Conservation (phyloP, 345 rosid genomes). For the Kernera saxatilis region DNA sequence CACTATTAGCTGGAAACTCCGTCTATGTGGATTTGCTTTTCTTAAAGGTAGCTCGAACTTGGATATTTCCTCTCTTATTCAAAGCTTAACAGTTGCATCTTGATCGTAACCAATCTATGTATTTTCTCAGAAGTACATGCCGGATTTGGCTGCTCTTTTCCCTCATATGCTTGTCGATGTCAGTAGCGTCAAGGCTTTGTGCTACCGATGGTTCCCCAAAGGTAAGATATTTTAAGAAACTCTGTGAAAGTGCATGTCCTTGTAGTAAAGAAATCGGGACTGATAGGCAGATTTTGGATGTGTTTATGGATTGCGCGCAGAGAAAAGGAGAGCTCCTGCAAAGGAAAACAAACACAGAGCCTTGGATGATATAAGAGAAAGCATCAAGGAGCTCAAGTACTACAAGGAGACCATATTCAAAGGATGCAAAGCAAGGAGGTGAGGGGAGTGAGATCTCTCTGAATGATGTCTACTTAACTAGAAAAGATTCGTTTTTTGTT, state of each 20-base stretch:
- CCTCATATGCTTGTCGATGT: constrained; percentile 79
- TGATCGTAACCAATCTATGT: constrained; percentile 41
- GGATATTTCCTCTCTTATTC: neutral
- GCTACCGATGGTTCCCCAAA: constrained; percentile 67
- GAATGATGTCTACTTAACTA: neutral
- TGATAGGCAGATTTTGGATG: neutral
- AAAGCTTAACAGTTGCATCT: constrained; percentile 18
- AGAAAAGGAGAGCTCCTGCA: constrained; percentile 52
- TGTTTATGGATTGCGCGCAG: constrained; percentile 38
- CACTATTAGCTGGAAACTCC: constrained; percentile 83
- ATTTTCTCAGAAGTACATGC: constrained; percentile 76
- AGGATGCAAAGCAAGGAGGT: constrained; percentile 35
- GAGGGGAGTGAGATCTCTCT: constrained; percentile 9
- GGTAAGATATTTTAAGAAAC: constrained; percentile 34
- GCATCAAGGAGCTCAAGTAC: constrained; percentile 70
- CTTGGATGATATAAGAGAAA: constrained; percentile 84
- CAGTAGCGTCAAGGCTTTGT: constrained; percentile 77
- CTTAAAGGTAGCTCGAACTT: constrained; percentile 56
- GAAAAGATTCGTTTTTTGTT: neutral
- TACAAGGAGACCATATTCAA: constrained; percentile 73
- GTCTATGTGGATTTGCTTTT: constrained; percentile 68
- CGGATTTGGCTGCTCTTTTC: constrained; percentile 68
- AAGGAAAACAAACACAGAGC: constrained; percentile 78
- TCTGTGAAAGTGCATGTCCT: neutral
- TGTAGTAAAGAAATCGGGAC: neutral